Base-by-base conservation (phyloP, 225 moss, liverwort and hornwort genomes). In the Asterella californica region DNA sequence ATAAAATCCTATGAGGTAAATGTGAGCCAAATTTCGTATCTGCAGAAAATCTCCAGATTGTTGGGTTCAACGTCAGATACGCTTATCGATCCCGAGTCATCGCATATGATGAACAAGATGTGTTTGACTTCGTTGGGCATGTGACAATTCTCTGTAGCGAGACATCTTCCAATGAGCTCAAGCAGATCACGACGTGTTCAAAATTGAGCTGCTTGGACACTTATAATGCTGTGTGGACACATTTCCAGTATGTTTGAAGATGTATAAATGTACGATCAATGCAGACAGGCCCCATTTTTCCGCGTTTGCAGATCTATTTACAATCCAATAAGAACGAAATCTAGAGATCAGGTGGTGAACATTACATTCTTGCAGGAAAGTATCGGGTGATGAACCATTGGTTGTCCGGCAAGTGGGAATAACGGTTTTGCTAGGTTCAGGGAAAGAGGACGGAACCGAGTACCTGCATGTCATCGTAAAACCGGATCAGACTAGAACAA, bases 361-460 rank as follows among this genome's bases (percentile, higher is more conserved):
- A 57, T 14, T 75, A 95, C 95, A 88, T 93, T 94, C 89, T 93
- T 94, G 91, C 97, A 99, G 61, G 97, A 94, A 80, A 99, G 93
- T 72, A 99, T 88, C 75, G 94, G 97, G 82, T 99, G 97, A 75
- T 99, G 94, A 57, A 99, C 90, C 97, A 99, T 99, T 50, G 97
- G 97, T 86, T 91, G 94, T 61, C 97, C 97, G 12, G 97, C 94
- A 81, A 99, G 87, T 32, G 97, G 97, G 66, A 99, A 99, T 37
- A 99, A 88, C 49, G 97, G 97, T 80, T 99, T 99, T 37, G 97
- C 94, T 80, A 99, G 85, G 81, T 94, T 94, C 89, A 99, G 91
- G 37, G 97, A 99, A 53, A 94, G 91, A 59, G 97, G 97, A 72
- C 97, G 92, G 82, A 99, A 99, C 57, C 97, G 91, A 84, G 97